Base-by-base conservation (phyloP, 345 rosid species). In the Syzygium aqueum region DNA sequence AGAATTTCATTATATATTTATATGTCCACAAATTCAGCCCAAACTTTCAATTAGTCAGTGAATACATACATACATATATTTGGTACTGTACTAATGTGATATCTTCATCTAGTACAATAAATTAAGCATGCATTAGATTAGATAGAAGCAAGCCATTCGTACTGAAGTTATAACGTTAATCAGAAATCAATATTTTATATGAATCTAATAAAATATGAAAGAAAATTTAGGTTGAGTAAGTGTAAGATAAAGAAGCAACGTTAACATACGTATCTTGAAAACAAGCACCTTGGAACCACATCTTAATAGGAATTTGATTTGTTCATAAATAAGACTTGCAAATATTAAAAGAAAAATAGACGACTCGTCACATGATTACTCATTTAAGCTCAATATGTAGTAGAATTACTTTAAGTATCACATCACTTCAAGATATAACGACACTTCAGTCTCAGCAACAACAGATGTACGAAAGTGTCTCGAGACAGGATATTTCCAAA, bases 91-190 rank as follows among this genome's bases (percentile, higher is more conserved):
- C n/a, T 61, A 61, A 61, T 61, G 16, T 59, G 65, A 56, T 23
- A 59, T 27, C 27, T 59, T 27, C 5, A 59, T 59, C 30, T 27
- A 59, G 30, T 25, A 59, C 1, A 59, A 27, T 27, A 27, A 59
- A 27, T 59, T 59, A 59, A 59, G 65, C 5, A 59, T 11, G 15
- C 30, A 27, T 12, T 59, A 2, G 27, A 59, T 12, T 61, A 12
- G 73, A 16, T n/a, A n/a, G 14, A n/a, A 61, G 33, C 33, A 61
- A 61, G 33, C 8, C 33, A n/a, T 30, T 6, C 9, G 1, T 8
- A 0, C 2, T 10, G 6, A 27, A 27, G 1, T 0, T 61, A n/a
- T 2, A 2, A 61, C 16, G 30, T 61, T 61, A 2, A 1, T n/a
- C 8, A 61, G 27, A 61, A 61, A 27, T 3, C 16, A 16, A 13